These are phyloP conservation scores for Sporobolomyces phaffii DNA, from an alignment of 768 basidiomycete genomes.

Conservation along the genomic window DNA sequence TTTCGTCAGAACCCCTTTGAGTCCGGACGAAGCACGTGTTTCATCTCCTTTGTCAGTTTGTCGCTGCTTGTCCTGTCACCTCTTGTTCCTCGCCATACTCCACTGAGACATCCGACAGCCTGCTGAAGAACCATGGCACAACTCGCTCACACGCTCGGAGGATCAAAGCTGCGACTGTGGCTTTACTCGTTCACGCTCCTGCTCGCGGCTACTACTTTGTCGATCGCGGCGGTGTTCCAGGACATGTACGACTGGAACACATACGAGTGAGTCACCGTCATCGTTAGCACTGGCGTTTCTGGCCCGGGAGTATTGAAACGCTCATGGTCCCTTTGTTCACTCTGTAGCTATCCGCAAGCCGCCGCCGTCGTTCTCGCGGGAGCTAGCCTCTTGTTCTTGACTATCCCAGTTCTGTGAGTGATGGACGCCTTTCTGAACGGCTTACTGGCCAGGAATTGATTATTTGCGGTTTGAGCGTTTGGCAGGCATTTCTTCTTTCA, in stretches of 20 bases:
- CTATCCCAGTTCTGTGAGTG: neutral
- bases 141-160: neutral
- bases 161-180: neutral
- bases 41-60: neutral
- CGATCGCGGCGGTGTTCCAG: neutral
- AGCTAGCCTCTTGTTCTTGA: neutral
- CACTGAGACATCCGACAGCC: neutral
- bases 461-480: neutral
- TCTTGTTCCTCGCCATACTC: neutral
- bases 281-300: too few relatives aligned
- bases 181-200: neutral
- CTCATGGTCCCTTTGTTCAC: neutral
- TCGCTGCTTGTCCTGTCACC: too few relatives aligned
- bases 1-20: too few relatives aligned
- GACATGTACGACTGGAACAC: slow-evolving; percentile 1
- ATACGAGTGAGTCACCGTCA: neutral
- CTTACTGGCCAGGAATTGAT: neutral
- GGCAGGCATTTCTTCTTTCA: slow-evolving; percentile 5
- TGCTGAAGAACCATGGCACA: neutral
- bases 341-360: neutral
- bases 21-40: too few relatives aligned
- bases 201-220: neutral
- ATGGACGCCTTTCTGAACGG: too few relatives aligned
- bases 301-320: neutral
- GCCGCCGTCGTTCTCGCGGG: neutral